Evolutionary conservation across 1,284 basidiomycete species (phyloP), one percentile per base, ranked within the genome.

Genomic region (Termitomyces sp.): DNA sequence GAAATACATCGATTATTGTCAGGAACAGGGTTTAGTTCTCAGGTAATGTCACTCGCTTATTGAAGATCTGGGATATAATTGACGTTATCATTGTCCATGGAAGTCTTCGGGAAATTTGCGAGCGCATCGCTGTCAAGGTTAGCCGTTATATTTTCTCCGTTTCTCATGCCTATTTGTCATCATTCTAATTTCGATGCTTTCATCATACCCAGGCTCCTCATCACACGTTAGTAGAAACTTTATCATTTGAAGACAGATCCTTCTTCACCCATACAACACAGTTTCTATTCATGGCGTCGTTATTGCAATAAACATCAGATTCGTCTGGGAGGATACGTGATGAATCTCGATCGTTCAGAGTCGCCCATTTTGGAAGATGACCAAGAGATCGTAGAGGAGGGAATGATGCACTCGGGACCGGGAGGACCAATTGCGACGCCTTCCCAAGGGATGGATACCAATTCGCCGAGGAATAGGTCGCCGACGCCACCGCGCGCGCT

Each of bases 241-340:
- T 26, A 33, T 19, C 28, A 33, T 24, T 4, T 1, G 19, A 6
- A 53, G 34, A 48, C 36, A 45, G 31, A 34, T 49, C n/a, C 13
- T 15, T 51, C 28, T 39, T 30, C 53, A 17, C 45, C 26, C 17
- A 10, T 31, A 3, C 1, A 57, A 36, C 30, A 19, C 21, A 90
- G 87, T n/a, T 91, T 92, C 66, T 92, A 90, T 67, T 90, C 88
- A 0, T 92, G 89, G 89, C 80, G 89, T 38, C 80, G 89, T 48
- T 92, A 90, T 64, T 92, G 89, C 70, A 92, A 92, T 65, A 92
- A 91, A 64, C 88, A 92, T 65, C 87, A 90, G 67, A 92, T 92
- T 52, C 82, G 87, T 15, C 75, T 92, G 0, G 87, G 88, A 26
- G 88, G 88, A 1, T 92, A 92, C 63, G 73, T 80, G 6, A 91